Percentiles rank a stretch among this genome's conserved stretches.
Evolutionary conservation across 1,139 yeast genomes (phyloP).

Genomic region (Taphrina wiesneri): DNA sequence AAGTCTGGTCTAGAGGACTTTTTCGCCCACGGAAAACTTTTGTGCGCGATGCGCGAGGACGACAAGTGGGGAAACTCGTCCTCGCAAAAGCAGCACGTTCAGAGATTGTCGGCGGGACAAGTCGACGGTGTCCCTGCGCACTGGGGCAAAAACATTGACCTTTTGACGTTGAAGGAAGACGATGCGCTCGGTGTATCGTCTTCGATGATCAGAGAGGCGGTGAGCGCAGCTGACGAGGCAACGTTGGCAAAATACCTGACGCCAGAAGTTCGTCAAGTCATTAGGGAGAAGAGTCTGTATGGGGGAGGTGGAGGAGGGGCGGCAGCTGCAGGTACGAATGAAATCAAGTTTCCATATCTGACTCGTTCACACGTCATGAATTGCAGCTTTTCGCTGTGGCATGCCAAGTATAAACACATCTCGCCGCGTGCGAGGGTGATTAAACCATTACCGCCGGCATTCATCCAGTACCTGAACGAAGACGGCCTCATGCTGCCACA

Average conservation of each 20-base stretch:
- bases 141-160: slow-evolving; percentile 21
- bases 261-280: slow-evolving; percentile 14
- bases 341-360: slow-evolving; percentile 17
- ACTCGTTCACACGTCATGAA: slow-evolving; percentile 45
- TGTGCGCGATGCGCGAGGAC: slow-evolving; percentile 27
- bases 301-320: neutral
- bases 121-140: slow-evolving; percentile 21
- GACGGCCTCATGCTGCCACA: slow-evolving; percentile 76
- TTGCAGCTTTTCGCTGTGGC: slow-evolving; percentile 78
- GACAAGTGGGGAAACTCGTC: slow-evolving; percentile 28
- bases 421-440: slow-evolving; percentile 59
- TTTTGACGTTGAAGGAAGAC: neutral
- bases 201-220: slow-evolving; percentile 23
- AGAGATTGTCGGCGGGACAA: slow-evolving; percentile 8
- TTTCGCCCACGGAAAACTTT: slow-evolving; percentile 16
- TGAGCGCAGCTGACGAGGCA: neutral
- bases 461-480: slow-evolving; percentile 66
- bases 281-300: neutral
- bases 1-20: slow-evolving; percentile 25
- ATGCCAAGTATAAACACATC: slow-evolving; percentile 54
- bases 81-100: slow-evolving; percentile 10
- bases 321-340: neutral
- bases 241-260: slow-evolving; percentile 8
- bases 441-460: slow-evolving; percentile 64
- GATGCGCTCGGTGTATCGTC: slow-evolving; percentile 26